Evolutionary conservation across 2,329 filamentous ascomycete species (phyloP).

Genomic region (Akanthomyces uredinophilus): DNA sequence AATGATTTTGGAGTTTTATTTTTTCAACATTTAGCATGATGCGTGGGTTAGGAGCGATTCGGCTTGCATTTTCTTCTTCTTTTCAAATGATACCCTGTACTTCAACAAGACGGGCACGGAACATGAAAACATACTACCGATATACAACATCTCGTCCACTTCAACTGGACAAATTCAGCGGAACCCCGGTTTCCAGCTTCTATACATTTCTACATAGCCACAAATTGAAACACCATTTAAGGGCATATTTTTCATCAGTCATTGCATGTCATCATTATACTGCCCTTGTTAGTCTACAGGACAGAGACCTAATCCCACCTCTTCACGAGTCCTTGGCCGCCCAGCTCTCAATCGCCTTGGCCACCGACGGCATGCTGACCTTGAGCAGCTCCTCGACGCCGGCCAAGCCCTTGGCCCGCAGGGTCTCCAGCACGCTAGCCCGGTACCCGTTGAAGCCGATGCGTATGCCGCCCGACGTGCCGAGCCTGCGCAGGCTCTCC

Average conservation of each 20-base stretch:
- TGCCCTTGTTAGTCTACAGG: neutral
- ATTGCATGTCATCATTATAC: neutral
- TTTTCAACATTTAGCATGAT: conserved; percentile 23
- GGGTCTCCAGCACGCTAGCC: conserved; percentile 62
- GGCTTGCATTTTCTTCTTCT: conserved; percentile 13
- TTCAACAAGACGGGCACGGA: conserved; percentile 27
- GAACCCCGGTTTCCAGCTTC: neutral
- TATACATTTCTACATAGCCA: neutral
- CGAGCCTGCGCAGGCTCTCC: conserved; percentile 57
- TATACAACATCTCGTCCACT: conserved; percentile 21
- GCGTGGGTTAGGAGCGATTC: neutral
- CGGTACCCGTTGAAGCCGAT: conserved; percentile 72
- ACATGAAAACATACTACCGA: neutral
- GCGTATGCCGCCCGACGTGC: conserved; percentile 58
- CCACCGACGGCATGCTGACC: conserved; percentile 73
- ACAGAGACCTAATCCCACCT: neutral
- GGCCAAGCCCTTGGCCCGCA: conserved; percentile 58
- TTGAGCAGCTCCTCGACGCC: conserved; percentile 71
- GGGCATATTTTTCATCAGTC: neutral
- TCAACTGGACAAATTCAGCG: conserved; percentile 27
- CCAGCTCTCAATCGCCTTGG: conserved; percentile 35
- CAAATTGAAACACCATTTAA: neutral
- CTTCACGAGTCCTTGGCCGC: neutral
- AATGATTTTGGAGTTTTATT: conserved; percentile 18
- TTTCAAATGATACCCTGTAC: conserved; percentile 31